phyloP scores from a whole-genome alignment of 805 yeast genomes.

The Yarrowia deformans region DNA sequence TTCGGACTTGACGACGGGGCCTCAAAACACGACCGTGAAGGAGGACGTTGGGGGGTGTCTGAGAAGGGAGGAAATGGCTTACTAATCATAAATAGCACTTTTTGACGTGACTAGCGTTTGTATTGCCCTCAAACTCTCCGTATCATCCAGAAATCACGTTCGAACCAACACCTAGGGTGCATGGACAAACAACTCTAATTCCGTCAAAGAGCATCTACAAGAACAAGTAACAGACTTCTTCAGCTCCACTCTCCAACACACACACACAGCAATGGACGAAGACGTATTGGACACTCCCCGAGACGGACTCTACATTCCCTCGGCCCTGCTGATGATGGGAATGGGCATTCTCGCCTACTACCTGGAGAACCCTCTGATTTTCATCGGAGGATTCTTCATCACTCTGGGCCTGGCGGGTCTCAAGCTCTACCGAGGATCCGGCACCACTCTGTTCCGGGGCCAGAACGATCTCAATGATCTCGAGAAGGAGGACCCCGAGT shows the following conservation, averaged over 20 bases:
- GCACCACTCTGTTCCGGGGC: slow-evolving; percentile 21
- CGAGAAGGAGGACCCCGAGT: slow-evolving; percentile 21
- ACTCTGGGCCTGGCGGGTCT: slow-evolving; percentile 34
- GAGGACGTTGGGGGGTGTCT: background rate
- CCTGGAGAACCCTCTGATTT: slow-evolving; percentile 18
- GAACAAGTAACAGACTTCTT: background rate
- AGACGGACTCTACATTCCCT: slow-evolving; percentile 37
- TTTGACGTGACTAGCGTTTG: background rate
- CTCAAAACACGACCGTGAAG: slow-evolving; percentile 4
- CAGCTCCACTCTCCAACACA: background rate
- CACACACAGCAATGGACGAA: slow-evolving; percentile 26
- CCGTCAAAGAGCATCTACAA: background rate
- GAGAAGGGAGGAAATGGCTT: too few species aligned
- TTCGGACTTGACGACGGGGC: slow-evolving; percentile 6
- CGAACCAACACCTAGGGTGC: background rate
- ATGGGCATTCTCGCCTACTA: slow-evolving; percentile 34
- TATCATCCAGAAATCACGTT: background rate
- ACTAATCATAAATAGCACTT: accelerated
- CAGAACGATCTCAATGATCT: slow-evolving; percentile 38
- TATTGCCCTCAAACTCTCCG: background rate
- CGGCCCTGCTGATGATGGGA: slow-evolving; percentile 32
- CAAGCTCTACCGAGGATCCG: slow-evolving; percentile 29
- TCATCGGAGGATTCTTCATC: slow-evolving; percentile 32
- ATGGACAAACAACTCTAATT: background rate
- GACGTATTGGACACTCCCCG: slow-evolving; percentile 30